Evolutionary conservation across 768 basidiomycete species (phyloP).

Genomic region (Gymnopilus junonius): DNA sequence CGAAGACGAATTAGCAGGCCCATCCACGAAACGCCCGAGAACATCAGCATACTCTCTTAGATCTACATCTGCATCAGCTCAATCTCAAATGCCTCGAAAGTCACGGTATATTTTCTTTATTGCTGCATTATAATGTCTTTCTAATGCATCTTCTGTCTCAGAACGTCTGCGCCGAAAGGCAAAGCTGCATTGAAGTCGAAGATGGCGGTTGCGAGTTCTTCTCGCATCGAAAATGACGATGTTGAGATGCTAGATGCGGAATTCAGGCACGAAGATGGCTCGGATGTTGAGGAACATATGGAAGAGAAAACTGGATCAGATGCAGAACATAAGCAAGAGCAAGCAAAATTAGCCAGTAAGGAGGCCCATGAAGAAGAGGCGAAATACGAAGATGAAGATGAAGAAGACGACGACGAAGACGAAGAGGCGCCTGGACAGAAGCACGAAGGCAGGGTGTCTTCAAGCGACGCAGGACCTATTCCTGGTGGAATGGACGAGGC

Average conservation of each 20-base stretch:
- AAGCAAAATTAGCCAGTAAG: slow-evolving; percentile 43
- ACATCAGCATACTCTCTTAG: slow-evolving; percentile 70
- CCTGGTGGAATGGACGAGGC: slow-evolving; percentile 68
- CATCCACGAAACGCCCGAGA: slow-evolving; percentile 66
- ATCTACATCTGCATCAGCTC: slow-evolving; percentile 52
- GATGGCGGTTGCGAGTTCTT: slow-evolving; percentile 64
- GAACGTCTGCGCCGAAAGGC: slow-evolving; percentile 58
- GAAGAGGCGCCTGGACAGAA: slow-evolving; percentile 53
- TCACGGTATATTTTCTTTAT: slow-evolving; percentile 51
- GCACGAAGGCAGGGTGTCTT: slow-evolving; percentile 39
- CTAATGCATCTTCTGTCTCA: slow-evolving; percentile 28
- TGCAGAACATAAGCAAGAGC: slow-evolving; percentile 16
- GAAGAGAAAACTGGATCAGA: slow-evolving; percentile 44
- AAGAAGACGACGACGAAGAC: slow-evolving; percentile 49
- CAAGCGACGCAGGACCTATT: slow-evolving; percentile 45
- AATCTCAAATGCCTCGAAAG: slow-evolving; percentile 76
- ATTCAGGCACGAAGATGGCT: slow-evolving; percentile 43
- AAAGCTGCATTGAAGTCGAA: slow-evolving; percentile 64
- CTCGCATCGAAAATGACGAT: slow-evolving; percentile 70
- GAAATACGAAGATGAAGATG: slow-evolving; percentile 41
- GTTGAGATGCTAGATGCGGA: slow-evolving; percentile 77
- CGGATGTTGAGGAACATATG: slow-evolving; percentile 49
- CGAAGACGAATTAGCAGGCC: slow-evolving; percentile 59
- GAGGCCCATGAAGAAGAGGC: slow-evolving; percentile 27
- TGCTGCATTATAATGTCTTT: slow-evolving; percentile 12